phyloP scores from a whole-genome alignment of 2,329 filamentous ascomycete genomes.

The Fonsecaea multimorphosa region DNA sequence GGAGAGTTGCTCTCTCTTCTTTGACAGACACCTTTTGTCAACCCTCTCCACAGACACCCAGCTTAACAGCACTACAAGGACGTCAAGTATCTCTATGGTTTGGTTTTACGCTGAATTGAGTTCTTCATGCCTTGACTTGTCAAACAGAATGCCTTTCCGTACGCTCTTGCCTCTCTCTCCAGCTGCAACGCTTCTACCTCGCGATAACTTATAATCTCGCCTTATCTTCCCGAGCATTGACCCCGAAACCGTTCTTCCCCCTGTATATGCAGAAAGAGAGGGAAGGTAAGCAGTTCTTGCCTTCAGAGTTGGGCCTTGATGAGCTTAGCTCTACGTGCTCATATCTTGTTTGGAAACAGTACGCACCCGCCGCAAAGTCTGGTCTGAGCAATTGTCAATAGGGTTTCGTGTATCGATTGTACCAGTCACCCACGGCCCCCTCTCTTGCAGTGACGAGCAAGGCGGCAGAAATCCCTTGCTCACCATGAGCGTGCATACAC shows the following conservation, averaged over 20 bases:
- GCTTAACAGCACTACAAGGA: not conserved
- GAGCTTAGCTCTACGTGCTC: not conserved
- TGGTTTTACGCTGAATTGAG: not conserved
- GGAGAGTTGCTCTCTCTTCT: not conserved
- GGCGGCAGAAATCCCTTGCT: too few relatives aligned
- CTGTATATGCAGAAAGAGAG: not conserved
- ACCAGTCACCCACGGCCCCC: too few relatives aligned
- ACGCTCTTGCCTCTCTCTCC: not conserved
- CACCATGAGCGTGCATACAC: too few relatives aligned
- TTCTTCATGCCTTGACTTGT: not conserved
- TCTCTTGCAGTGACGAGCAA: too few relatives aligned
- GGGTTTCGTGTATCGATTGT: too few relatives aligned
- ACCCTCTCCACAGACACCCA: not conserved
- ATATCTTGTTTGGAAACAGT: not conserved
- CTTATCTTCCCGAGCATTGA: not conserved
- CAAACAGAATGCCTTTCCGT: not conserved
- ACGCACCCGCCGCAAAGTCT: not conserved
- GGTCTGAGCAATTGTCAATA: not conserved
- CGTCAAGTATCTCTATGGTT: not conserved
- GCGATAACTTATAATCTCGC: not conserved
- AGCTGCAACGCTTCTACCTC: not conserved
- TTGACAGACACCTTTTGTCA: not conserved
- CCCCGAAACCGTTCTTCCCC: not conserved
- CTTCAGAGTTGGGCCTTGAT: not conserved
- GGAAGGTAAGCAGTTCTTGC: not conserved